These are phyloP conservation scores for Chrysanthemum seticuspe DNA, from an alignment of 129 eudicot genomes.

Conservation along the genomic window DNA sequence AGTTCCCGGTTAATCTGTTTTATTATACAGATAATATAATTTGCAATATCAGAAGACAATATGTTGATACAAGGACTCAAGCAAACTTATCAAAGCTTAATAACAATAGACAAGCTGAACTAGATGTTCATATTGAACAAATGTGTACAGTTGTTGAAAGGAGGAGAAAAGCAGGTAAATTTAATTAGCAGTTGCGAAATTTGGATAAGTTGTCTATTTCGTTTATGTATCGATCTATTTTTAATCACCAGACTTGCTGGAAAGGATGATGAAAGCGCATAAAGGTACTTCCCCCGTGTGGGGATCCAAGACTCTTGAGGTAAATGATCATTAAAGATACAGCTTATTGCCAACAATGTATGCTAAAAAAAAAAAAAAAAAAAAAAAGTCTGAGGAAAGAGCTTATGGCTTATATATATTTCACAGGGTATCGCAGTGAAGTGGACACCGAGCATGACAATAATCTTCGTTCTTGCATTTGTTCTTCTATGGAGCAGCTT, in stretches of 20 bases:
- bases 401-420: neutral
- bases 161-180: conserved; percentile 47
- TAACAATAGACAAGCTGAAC: conserved; percentile 20
- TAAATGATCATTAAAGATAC: neutral
- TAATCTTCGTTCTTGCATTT: conserved; percentile 7
- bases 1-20: neutral
- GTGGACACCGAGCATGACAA: too few relatives aligned
- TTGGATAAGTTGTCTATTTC: neutral
- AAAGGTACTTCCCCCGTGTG: conserved; percentile 42
- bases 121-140: conserved; percentile 35
- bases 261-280: conserved; percentile 43
- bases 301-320: conserved; percentile 65
- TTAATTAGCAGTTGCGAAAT: neutral
- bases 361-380: too few relatives aligned
- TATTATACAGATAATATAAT: conserved; percentile 38
- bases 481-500: conserved; percentile 32
- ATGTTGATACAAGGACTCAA: conserved; percentile 62
- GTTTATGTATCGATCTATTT: neutral
- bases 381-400: too few relatives aligned
- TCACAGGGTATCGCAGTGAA: neutral
- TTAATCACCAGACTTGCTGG: conserved; percentile 36
- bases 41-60: conserved; percentile 46
- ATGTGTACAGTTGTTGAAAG: conserved; percentile 48
- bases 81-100: conserved; percentile 55
- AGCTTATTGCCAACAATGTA: neutral